phyloP scores from a whole-genome alignment of 208 protist genomes.

The Trypanosoma conorhini region DNA sequence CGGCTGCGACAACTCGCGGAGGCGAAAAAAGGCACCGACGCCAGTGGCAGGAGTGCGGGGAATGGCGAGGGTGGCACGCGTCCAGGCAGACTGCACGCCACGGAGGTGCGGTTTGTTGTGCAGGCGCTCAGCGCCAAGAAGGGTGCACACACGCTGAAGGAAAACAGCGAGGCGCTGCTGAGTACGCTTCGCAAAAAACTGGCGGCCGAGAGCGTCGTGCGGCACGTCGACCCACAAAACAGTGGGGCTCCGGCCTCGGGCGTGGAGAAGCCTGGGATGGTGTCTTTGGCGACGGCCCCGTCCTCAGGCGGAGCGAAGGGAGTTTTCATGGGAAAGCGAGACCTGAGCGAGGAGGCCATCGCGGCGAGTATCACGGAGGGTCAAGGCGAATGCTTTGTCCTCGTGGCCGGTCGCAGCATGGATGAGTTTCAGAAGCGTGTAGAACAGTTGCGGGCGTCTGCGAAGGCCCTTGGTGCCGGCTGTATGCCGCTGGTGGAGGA shows the following conservation, averaged over 20 bases:
- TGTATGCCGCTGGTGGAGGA: slow-evolving; percentile 44
- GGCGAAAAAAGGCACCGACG: slow-evolving; percentile 2
- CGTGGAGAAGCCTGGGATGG: background rate
- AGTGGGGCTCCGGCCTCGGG: background rate
- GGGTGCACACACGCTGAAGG: slow-evolving; percentile 54
- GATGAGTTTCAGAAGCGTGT: slow-evolving; percentile 37
- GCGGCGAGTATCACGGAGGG: slow-evolving; percentile 38
- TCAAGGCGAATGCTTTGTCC: slow-evolving; percentile 74
- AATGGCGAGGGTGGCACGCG: background rate
- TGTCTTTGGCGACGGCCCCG: background rate
- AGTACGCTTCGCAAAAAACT: slow-evolving; percentile 67
- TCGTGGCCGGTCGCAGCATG: slow-evolving; percentile 35
- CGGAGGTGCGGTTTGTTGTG: slow-evolving; percentile 59
- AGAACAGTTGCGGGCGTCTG: slow-evolving; percentile 32
- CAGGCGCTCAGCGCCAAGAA: slow-evolving; percentile 85
- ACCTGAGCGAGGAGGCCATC: slow-evolving; percentile 47
- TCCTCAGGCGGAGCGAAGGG: background rate
- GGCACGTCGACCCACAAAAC: slow-evolving; percentile 18
- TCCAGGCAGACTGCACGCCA: background rate
- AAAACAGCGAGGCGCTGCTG: slow-evolving; percentile 62
- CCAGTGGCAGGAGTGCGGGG: background rate
- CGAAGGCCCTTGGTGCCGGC: slow-evolving; percentile 30
- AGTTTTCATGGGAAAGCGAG: slow-evolving; percentile 25
- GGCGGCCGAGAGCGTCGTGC: slow-evolving; percentile 8
- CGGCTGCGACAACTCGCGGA: slow-evolving; percentile 56